These are phyloP conservation scores for Glebionis coronaria DNA, from an alignment of 129 eudicot species.

Conservation along the genomic window DNA sequence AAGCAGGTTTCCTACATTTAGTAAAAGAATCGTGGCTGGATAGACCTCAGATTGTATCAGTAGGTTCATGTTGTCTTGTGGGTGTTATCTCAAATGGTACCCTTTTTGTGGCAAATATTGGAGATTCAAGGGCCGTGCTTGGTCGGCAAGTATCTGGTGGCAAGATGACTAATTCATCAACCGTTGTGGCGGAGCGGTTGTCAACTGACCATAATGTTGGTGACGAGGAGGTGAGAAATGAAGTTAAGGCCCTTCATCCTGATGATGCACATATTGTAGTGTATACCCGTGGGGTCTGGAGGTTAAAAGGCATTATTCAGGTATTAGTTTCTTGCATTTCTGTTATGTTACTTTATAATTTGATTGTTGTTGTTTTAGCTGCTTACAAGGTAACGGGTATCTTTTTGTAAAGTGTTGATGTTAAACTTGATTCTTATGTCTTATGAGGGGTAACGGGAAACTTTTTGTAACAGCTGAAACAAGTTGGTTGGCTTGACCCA, in stretches of 20 bases:
- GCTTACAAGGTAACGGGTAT: too few relatives aligned
- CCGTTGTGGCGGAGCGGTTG: slow-evolving; percentile 61
- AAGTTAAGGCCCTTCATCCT: slow-evolving; percentile 72
- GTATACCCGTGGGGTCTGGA: slow-evolving; percentile 63
- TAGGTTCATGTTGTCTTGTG: slow-evolving; percentile 70
- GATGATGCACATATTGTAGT: slow-evolving; percentile 66
- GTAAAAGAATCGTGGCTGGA: slow-evolving; percentile 57
- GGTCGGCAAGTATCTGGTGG: slow-evolving; percentile 43
- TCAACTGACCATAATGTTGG: slow-evolving; percentile 72
- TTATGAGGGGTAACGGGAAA: too few relatives aligned
- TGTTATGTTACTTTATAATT: not conserved
- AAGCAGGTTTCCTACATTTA: slow-evolving; percentile 46
- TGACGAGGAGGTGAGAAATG: slow-evolving; percentile 63
- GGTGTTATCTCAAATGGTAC: slow-evolving; percentile 62
- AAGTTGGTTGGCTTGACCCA: too few relatives aligned
- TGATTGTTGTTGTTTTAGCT: not conserved
- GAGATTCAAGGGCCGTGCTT: slow-evolving; percentile 74
- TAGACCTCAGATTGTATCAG: slow-evolving; percentile 56
- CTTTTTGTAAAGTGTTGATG: too few relatives aligned
- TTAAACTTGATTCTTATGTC: too few relatives aligned
- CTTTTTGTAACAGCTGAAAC: too few relatives aligned
- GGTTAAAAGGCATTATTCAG: slow-evolving; percentile 80
- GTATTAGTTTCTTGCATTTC: slow-evolving; percentile 29
- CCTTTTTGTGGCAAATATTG: slow-evolving; percentile 63
- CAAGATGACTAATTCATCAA: slow-evolving; percentile 30